Base-by-base conservation (phyloP, 768 basidiomycete genomes). In the Galerina sulciceps region DNA sequence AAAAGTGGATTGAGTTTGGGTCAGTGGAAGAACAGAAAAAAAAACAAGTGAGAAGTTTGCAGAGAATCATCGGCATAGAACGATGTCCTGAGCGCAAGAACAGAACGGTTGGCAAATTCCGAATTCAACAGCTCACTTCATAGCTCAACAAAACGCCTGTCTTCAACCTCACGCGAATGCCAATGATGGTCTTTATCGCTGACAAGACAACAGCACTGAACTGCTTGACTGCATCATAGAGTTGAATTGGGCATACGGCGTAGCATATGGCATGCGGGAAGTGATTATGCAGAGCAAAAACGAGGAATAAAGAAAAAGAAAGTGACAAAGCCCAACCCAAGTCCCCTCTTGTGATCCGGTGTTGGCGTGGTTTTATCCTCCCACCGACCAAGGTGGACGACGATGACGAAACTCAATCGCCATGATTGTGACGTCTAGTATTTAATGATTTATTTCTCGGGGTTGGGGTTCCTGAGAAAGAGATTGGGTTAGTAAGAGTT, bases 391-490 rank as follows among this genome's bases (percentile, higher is more conserved):
- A 46, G 59, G 57, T 55, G 51, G 55, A 49, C 58, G 55, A 55
- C 41, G 55, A 53, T 26, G 50, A 48, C 47, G 55, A 50, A 20
- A 23, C 8, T 31, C 26, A 53, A 43, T 53, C 51, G 59, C 36
- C 59, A 52, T 55, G 54, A 57, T 61, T 54, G 53, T 59, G 45
- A 61, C 18, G 51, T 65, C 64, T 57, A 62, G 34, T 36, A 47
- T 34, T 34, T 35, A 60, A 22, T 44, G 17, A 55, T 63, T 53
- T 69, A 86, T 72, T 86, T 86, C 77, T 86, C 84, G 64, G 85
- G 84, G 76, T 85, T 85, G 69, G 82, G 79, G 76, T 87, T 87
- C 85, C 85, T 87, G 67, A 34, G 47, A 59, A 10, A 48, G 15
- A 52, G 57, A 43, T n/a, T 15, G 42, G 15, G 67, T 74, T 47